Evolutionary conservation across 2,329 filamentous ascomycete genomes (phyloP), one percentile per base, ranked within the genome.

Genomic region (Paraphaeosphaeria sporulosa): DNA sequence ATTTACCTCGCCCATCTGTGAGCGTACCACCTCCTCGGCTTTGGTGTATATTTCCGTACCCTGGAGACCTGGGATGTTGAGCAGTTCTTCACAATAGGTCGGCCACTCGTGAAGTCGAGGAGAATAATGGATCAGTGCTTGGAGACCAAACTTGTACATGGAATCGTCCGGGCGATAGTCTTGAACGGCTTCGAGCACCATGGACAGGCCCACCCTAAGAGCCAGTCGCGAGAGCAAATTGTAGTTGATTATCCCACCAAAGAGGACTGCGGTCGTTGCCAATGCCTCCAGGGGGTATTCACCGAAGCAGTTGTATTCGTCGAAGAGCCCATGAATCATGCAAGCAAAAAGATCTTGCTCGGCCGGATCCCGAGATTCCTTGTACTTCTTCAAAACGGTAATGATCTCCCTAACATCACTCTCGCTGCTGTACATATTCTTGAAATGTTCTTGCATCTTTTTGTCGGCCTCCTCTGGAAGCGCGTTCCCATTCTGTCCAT

Each of bases 61-160:
- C 66, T 91, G 90, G 21, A 99, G 84, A 43, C 88, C 91, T 0
- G 91, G 89, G 42, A 97, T 93, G 63, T 92, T 89, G 23, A 96
- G 80, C 6, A 99, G 85, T 63, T 95, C 88, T 62, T 90, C 89
- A 76, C 94, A 98, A 71, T 97, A 96, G 1, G 91, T 92, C n/a
- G 93, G 93, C 95, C 95, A 99, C 74, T 99, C 95, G 4, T 88
- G 85, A 51, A 99, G 87, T 43, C 95, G 88, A 42, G 87, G 85
- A 57, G 93, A 89, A 56, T 98, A 86, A 76, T 98, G 93, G 75
- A 97, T 90, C 61, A 99, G 85, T 17, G 95, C 95, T 76, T 99
- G 95, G 13, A 99, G 85, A 12, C 96, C 95, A 74, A 99, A 99
- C 71, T 97, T 97, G 82, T 95, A 98, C 95, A 99, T 98, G 1